Conservation (phyloP, 352 stramenopile species). For the Phytopythium boreale region DNA sequence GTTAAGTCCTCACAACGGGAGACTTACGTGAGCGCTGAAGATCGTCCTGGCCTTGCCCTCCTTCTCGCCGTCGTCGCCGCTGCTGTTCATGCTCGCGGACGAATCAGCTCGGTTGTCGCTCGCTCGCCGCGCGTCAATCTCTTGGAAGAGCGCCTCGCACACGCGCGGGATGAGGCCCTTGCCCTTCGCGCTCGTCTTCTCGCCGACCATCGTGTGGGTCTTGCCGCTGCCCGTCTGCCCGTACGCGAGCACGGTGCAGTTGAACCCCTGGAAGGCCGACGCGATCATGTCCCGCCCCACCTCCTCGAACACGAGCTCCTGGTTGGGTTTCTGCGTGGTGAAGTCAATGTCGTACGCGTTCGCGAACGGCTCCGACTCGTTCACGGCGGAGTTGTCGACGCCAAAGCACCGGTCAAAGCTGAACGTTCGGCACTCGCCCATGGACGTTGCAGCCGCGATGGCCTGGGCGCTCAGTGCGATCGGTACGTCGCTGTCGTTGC, state of each 20-base stretch:
- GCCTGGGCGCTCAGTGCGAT: slow-evolving; percentile 27
- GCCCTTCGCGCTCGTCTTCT: slow-evolving; percentile 40
- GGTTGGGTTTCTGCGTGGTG: slow-evolving; percentile 46
- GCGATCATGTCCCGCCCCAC: slow-evolving; percentile 65
- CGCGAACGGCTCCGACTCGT: slow-evolving; percentile 26
- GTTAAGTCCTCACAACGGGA: background rate
- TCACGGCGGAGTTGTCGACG: slow-evolving; percentile 23
- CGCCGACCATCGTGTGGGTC: slow-evolving; percentile 83
- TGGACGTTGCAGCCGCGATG: slow-evolving; percentile 28
- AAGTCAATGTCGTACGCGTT: slow-evolving; percentile 40
- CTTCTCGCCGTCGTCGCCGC: slow-evolving; percentile 4
- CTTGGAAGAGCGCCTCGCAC: slow-evolving; percentile 73
- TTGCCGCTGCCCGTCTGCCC: slow-evolving; percentile 81
- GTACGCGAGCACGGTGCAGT: slow-evolving; percentile 82
- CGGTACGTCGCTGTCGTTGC: slow-evolving; percentile 19
- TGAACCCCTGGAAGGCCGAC: slow-evolving; percentile 80
- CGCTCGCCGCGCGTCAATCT: slow-evolving; percentile 46
- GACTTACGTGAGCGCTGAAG: slow-evolving; percentile 37
- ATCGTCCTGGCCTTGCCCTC: slow-evolving; percentile 26
- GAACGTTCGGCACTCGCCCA: slow-evolving; percentile 62
- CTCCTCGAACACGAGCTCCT: slow-evolving; percentile 77
- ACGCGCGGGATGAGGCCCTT: slow-evolving; percentile 79
- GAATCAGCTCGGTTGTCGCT: slow-evolving; percentile 9
- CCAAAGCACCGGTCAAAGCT: slow-evolving; percentile 81
- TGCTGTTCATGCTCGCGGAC: slow-evolving; percentile 11